Evolutionary conservation across 495 filamentous ascomycete species (phyloP).

Genomic region (Xylaria longipes): DNA sequence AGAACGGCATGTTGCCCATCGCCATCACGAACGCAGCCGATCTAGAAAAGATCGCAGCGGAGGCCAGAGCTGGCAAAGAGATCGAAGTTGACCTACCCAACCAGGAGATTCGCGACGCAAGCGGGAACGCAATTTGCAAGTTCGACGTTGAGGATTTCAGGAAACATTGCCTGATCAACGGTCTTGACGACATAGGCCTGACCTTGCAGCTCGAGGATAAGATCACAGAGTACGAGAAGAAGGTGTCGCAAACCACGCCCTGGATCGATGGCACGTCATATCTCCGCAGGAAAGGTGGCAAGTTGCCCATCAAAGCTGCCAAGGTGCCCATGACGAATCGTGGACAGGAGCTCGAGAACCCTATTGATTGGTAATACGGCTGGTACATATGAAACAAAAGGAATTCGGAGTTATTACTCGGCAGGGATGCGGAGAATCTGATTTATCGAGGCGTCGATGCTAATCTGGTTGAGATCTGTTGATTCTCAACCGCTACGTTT

Average conservation of each 20-base stretch:
- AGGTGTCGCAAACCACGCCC: slow-evolving; percentile 77
- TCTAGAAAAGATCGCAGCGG: slow-evolving; percentile 74
- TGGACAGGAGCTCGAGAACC: slow-evolving; percentile 83
- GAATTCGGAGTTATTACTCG: slow-evolving; percentile 11
- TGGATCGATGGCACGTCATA: slow-evolving; percentile 94
- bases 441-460: background rate
- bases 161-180: slow-evolving; percentile 93
- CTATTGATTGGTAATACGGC: slow-evolving; percentile 80
- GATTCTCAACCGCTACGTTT: background rate
- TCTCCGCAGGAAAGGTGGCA: slow-evolving; percentile 72
- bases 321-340: slow-evolving; percentile 91
- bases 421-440: background rate
- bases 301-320: slow-evolving; percentile 78
- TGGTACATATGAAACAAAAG: background rate
- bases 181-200: slow-evolving; percentile 93
- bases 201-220: slow-evolving; percentile 91
- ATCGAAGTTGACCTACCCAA: slow-evolving; percentile 90
- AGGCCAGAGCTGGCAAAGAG: slow-evolving; percentile 82
- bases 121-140: slow-evolving; percentile 70
- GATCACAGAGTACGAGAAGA: slow-evolving; percentile 82
- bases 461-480: slow-evolving; percentile 5
- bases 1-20: slow-evolving; percentile 98
- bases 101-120: slow-evolving; percentile 79
- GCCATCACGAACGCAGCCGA: slow-evolving; percentile 69
- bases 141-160: slow-evolving; percentile 93